A percentile compares a stretch with the other conserved stretches of the same genome.
Conservation (phyloP, 73 alveolate genomes). For the Paramecium octaurelia region DNA sequence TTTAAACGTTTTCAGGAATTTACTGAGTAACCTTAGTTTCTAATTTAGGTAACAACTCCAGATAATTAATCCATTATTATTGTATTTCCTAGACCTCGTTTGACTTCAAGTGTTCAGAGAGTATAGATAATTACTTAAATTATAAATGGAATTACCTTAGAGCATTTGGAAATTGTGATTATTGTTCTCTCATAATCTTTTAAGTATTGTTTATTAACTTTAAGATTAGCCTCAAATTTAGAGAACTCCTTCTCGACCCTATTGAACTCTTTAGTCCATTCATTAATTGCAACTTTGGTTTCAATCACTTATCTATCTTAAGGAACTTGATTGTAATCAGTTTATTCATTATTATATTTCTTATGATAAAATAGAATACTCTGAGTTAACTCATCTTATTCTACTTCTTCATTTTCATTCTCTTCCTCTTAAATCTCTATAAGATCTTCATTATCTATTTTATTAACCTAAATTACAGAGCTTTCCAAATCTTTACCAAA, state of each 20-base stretch:
- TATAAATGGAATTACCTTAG: background rate
- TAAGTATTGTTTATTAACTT: background rate
- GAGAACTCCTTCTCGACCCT: conserved; percentile 7
- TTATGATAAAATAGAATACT: conserved; percentile 29
- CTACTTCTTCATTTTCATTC: conserved; percentile 5
- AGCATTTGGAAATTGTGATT: background rate
- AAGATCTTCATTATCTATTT: background rate
- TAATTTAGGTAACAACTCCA: background rate
- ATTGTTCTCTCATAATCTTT: conserved; percentile 22
- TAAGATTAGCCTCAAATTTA: conserved; percentile 26
- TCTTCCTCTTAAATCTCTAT: background rate
- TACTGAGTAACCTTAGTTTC: background rate
- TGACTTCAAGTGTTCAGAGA: conserved; percentile 13
- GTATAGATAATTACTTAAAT: background rate
- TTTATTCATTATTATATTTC: background rate
- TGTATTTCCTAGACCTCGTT: background rate
- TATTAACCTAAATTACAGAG: background rate
- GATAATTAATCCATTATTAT: conserved; percentile 13
- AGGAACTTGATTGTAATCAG: conserved; percentile 21
- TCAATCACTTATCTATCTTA: background rate
- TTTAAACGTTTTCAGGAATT: background rate
- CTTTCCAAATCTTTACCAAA: conserved; percentile 35
- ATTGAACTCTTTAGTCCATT: conserved; percentile 30
- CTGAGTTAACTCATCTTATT: conserved; percentile 28
- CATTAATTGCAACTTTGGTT: background rate